Percentiles rank a stretch among this genome's conserved stretches.
Evolutionary conservation across 192 early-diverging fungal species (phyloP).

Genomic region (Coemansia sp.): DNA sequence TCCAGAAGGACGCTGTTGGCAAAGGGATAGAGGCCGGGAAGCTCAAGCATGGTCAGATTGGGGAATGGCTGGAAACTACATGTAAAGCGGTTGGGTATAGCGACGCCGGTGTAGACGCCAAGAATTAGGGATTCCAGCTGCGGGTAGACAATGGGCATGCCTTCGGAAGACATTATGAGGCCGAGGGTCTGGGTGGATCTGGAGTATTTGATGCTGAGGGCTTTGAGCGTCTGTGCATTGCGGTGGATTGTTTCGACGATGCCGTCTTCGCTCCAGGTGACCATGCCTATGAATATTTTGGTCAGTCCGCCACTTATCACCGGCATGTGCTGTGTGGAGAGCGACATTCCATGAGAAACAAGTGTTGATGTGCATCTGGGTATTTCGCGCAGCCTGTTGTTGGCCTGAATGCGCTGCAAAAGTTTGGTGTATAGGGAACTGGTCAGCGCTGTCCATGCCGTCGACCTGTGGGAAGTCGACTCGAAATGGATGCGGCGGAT

Average conservation of each 20-base stretch:
- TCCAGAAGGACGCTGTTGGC: constrained; percentile 1
- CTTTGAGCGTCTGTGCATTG: background rate
- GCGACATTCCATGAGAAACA: background rate
- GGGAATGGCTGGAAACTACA: constrained; percentile 10
- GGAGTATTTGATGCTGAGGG: background rate
- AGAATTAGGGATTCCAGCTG: constrained; percentile 8
- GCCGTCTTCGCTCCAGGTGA: constrained; percentile 3
- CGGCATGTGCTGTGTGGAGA: background rate
- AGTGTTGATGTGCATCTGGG: background rate
- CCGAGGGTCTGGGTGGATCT: background rate
- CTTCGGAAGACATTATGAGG: background rate
- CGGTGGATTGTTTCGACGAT: background rate
- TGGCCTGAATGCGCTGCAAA: background rate
- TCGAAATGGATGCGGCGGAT: background rate
- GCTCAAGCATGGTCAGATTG: background rate
- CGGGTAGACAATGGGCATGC: constrained; percentile 8
- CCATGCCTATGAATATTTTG: background rate
- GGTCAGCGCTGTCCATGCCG: background rate
- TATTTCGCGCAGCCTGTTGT: background rate
- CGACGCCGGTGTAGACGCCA: constrained; percentile 7
- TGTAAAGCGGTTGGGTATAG: constrained; percentile 3
- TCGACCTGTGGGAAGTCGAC: background rate
- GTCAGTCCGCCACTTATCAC: background rate
- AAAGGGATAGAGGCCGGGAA: constrained; percentile 21
- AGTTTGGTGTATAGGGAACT: background rate